Conservation (phyloP, 257 asterid genomes). For the Solanum piurae region DNA sequence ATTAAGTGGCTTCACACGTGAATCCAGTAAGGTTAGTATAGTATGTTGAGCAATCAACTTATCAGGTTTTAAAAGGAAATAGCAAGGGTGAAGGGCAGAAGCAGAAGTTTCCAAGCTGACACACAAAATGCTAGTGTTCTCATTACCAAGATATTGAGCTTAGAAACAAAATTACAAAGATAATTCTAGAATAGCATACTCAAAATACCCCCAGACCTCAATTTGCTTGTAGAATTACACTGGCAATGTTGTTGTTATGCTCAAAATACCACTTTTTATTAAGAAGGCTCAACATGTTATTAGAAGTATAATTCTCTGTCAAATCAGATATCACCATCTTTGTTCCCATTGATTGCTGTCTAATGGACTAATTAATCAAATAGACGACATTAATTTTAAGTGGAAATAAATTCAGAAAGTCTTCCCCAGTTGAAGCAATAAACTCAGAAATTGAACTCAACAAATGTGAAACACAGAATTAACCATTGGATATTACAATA, state of each 20-base stretch:
- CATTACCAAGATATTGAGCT: background rate
- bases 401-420: background rate
- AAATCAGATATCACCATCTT: background rate
- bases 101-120: background rate
- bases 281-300: background rate
- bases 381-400: background rate
- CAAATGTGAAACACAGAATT: background rate
- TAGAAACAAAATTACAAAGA: background rate
- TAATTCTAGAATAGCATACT: background rate
- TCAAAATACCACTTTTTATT: background rate
- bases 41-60: background rate
- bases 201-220: background rate
- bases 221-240: background rate
- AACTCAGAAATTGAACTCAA: background rate
- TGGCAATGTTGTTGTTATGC: background rate
- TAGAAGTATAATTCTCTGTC: background rate
- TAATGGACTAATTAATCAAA: background rate
- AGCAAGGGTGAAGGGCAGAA: background rate
- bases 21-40: background rate
- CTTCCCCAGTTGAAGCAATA: background rate
- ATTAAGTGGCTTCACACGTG: conserved; percentile 48
- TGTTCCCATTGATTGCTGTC: background rate
- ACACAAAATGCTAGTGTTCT: background rate
- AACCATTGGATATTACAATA: background rate
- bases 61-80: background rate